Conservation (phyloP, 2,329 filamentous ascomycete species). For the Harringtonia lauricola region DNA sequence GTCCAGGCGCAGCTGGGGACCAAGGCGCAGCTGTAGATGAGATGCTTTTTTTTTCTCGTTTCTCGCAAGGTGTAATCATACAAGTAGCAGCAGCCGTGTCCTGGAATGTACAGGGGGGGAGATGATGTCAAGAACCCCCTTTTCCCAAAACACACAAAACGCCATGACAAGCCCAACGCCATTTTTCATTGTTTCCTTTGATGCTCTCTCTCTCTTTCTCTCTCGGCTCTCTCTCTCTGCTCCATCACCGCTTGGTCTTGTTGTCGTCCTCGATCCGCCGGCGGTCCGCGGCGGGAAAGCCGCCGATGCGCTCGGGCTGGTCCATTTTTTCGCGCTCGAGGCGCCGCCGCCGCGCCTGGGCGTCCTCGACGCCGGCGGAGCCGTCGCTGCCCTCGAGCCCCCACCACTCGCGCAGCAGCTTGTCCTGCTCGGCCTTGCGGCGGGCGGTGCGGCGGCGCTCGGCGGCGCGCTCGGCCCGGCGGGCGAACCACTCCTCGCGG, state of each 20-base stretch:
- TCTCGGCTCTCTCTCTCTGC: not conserved
- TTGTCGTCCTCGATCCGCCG: constrained; percentile 13
- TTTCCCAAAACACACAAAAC: not conserved
- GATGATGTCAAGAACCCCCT: too few relatives aligned
- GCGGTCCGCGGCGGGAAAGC: constrained; percentile 32
- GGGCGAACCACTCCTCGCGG: constrained; percentile 85
- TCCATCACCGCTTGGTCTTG: too few relatives aligned
- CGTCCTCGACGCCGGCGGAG: constrained; percentile 26
- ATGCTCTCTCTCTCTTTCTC: not conserved
- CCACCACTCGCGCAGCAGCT: constrained; percentile 58
- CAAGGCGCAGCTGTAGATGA: not conserved
- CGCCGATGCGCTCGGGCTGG: constrained; percentile 43
- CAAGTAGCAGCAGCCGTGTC: too few relatives aligned
- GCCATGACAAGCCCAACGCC: not conserved
- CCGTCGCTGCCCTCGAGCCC: constrained; percentile 27
- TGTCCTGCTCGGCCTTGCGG: constrained; percentile 50
- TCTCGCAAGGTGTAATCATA: too few relatives aligned
- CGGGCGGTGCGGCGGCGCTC: constrained; percentile 54
- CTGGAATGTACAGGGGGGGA: too few relatives aligned
- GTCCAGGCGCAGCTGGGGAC: constrained; percentile 14
- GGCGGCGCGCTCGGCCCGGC: constrained; percentile 56
- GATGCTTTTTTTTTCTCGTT: too few relatives aligned
- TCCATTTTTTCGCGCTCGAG: constrained; percentile 43
- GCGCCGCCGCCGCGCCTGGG: constrained; percentile 31
- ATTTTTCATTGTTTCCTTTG: not conserved